These are phyloP conservation scores for Murraya koenigii DNA, from an alignment of 345 rosid species.

Conservation along the genomic window DNA sequence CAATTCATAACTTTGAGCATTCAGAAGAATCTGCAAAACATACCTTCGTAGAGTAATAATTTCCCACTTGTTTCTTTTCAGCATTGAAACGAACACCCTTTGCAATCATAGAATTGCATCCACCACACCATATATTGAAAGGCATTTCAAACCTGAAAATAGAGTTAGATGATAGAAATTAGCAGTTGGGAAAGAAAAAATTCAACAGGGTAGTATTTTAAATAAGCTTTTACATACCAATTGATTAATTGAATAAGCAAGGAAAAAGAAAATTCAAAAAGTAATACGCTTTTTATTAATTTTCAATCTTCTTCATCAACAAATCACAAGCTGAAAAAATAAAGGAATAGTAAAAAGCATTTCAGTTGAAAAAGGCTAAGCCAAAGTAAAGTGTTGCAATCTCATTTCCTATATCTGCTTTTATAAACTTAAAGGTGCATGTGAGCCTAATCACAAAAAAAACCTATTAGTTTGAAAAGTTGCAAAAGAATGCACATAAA, in stretches of 20 bases:
- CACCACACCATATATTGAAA: constrained; percentile 93
- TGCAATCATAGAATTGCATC: constrained; percentile 93
- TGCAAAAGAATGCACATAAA: neutral
- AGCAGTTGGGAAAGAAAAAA: neutral
- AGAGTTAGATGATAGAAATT: neutral
- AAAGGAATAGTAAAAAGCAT: neutral
- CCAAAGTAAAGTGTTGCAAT: neutral
- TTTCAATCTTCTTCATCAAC: neutral
- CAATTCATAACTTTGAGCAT: neutral
- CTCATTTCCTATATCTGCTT: neutral
- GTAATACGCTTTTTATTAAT: neutral
- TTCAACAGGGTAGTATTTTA: neutral
- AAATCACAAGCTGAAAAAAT: neutral
- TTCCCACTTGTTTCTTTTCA: constrained; percentile 97
- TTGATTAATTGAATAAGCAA: neutral
- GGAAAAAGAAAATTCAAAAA: neutral
- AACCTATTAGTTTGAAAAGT: neutral
- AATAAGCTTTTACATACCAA: neutral
- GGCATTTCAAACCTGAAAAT: constrained; percentile 94
- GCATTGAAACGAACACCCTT: constrained; percentile 98
- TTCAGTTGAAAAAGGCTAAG: no score
- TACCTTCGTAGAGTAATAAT: constrained; percentile 97
- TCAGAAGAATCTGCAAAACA: neutral
- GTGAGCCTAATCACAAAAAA: neutral
- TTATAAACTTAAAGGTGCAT: neutral